A percentile compares a stretch with the other conserved stretches of the same genome.
Evolutionary conservation across 208 protist species (phyloP).

Genomic region (Wallacemonas collosoma): DNA sequence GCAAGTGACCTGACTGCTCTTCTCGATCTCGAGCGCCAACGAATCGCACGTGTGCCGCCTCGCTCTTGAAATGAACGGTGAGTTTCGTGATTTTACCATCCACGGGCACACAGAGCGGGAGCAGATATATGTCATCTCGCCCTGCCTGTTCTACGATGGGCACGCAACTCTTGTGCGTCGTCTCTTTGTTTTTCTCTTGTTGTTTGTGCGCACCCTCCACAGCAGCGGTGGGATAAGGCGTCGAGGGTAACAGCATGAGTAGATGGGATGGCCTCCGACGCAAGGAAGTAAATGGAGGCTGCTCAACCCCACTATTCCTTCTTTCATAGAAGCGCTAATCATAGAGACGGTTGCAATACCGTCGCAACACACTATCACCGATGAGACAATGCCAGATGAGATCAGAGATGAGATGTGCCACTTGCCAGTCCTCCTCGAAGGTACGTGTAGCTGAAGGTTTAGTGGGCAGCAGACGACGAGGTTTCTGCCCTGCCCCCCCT

Average conservation of each 20-base stretch:
- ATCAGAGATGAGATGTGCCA: too few species aligned
- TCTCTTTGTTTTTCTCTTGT: too few species aligned
- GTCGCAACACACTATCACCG: neutral
- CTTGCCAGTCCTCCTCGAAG: too few species aligned
- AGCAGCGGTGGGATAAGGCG: neutral
- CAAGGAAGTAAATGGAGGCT: neutral
- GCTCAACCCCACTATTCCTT: neutral
- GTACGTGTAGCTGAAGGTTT: too few species aligned
- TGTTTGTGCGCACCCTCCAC: too few species aligned
- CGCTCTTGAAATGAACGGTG: neutral
- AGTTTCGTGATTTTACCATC: too few species aligned
- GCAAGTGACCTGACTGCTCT: slow-evolving; percentile 52
- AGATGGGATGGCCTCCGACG: neutral
- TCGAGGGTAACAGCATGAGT: neutral
- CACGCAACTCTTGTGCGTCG: too few species aligned
- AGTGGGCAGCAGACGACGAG: too few species aligned
- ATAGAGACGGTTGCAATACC: neutral
- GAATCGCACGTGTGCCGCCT: slow-evolving; percentile 29
- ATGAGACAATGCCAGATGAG: neutral
- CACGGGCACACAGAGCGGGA: too few species aligned
- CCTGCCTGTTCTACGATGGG: too few species aligned
- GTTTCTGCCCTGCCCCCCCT: too few species aligned
- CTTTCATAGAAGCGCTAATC: slow-evolving; percentile 16
- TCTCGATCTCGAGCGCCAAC: slow-evolving; percentile 42
- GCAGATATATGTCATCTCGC: too few species aligned